Evolutionary conservation across 169 alveolate genomes (phyloP), one percentile per base, ranked within the genome.

Genomic region (Plasmodium yoelii): DNA sequence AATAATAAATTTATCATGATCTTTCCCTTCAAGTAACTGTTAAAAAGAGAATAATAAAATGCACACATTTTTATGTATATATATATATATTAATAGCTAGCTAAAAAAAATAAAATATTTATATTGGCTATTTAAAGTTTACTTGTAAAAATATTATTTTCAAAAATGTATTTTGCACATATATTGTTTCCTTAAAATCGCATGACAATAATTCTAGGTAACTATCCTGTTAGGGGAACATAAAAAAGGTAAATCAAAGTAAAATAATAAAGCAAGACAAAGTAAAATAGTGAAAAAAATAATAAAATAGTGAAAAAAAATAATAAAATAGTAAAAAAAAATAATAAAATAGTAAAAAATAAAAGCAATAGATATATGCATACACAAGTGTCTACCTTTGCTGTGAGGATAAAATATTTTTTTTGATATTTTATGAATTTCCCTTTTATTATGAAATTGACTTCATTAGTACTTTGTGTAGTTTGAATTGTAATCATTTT

Each of bases 401-500:
- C 88, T 42, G 88, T 75, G 24, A 77, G 53, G n/a, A 77, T 68
- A 26, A 77, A 64, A 34, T 77, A 10, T 18, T 56, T 46, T 64
- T 64, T 51, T 44, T 57, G 49, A n/a, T 69, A 34, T 47, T 77
- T 77, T 5, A 77, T 59, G 49, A 77, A 77, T 77, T 64, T 77
- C 55, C 88, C 88, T 56, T 59, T 53, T 42, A 77, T 24, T 9
- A 77, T 47, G 28, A 77, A 64, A 51, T 77, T 68, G 28, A 77
- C 69, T 46, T 68, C 57, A 22, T 77, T 77, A 57, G 70, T 77
- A 57, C 88, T 77, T 7, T 77, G 88, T 15, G 68, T 24, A 15
- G 88, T 77, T 77, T 77, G 88, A 63, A 77, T 13, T 44, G 70
- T 63, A 64, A 77, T 28, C 88, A 77, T 77, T 77, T 77, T 57